Evolutionary conservation across 192 early-diverging fungal species (phyloP).

Genomic region (Umbelopsis sp.): DNA sequence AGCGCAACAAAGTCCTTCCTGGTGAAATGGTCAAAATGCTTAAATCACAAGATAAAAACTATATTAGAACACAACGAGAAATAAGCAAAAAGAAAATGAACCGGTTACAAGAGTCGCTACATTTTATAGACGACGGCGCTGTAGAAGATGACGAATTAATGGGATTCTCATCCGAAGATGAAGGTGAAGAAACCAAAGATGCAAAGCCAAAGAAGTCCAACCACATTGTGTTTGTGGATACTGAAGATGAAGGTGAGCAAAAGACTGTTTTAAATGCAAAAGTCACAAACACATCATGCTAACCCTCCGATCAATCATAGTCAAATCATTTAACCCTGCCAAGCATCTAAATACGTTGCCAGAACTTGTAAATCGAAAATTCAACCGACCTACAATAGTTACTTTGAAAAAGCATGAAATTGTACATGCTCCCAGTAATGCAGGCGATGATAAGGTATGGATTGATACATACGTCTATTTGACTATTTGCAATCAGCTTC

Average conservation of each 20-base stretch:
- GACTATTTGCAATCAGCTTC: neutral
- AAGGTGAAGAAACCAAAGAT: conserved; percentile 30
- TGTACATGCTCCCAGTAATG: conserved; percentile 40
- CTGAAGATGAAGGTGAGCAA: conserved; percentile 56
- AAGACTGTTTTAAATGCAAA: neutral
- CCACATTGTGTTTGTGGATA: conserved; percentile 83
- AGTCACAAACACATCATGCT: neutral
- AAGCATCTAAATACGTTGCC: conserved; percentile 83
- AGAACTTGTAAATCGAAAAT: conserved; percentile 77
- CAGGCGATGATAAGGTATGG: conserved; percentile 17
- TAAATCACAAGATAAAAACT: conserved; percentile 92
- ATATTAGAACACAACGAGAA: conserved; percentile 80
- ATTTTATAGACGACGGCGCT: conserved; percentile 57
- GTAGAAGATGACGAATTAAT: conserved; percentile 31
- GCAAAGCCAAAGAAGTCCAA: conserved; percentile 45
- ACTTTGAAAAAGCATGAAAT: conserved; percentile 52
- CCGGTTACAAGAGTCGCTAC: conserved; percentile 68
- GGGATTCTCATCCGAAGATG: conserved; percentile 29
- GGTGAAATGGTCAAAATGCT: conserved; percentile 79
- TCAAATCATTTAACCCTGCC: conserved; percentile 72
- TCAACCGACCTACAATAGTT: conserved; percentile 74
- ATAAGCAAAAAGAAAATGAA: conserved; percentile 84
- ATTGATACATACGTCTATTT: neutral
- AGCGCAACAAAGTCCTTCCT: conserved; percentile 74
- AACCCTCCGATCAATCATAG: conserved; percentile 33